Evolutionary conservation across 768 basidiomycete species (phyloP).

Genomic region (Sistotremastrum niveocremeum): DNA sequence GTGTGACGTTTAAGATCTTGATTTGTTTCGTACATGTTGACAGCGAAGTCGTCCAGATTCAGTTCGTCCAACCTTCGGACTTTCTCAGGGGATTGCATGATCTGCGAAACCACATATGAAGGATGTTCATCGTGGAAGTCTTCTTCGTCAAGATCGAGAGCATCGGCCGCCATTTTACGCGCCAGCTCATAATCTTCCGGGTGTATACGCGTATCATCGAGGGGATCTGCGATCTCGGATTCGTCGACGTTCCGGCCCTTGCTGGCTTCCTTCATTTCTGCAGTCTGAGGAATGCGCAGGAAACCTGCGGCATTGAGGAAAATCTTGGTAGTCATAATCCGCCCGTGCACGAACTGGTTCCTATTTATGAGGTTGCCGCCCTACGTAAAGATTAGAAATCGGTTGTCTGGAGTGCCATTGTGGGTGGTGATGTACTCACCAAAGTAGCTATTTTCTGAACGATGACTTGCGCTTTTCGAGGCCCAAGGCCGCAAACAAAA

Average conservation of each 20-base stretch:
- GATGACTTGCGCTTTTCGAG: constrained; percentile 79
- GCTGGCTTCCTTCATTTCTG: constrained; percentile 37
- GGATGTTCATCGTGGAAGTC: constrained; percentile 88
- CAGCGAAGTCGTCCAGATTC: constrained; percentile 91
- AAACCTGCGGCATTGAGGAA: constrained; percentile 92
- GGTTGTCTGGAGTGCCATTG: constrained; percentile 2
- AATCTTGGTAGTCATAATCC: constrained; percentile 71
- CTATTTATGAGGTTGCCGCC: constrained; percentile 82
- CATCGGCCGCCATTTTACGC: constrained; percentile 96
- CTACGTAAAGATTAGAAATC: constrained; percentile 24
- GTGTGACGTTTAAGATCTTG: constrained; percentile 81
- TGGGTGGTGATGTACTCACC: constrained; percentile 30
- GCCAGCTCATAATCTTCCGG: constrained; percentile 97
- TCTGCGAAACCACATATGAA: constrained; percentile 72
- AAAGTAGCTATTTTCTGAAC: constrained; percentile 66
- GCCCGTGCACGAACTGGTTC: constrained; percentile 72
- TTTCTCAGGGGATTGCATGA: constrained; percentile 74
- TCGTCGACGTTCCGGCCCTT: constrained; percentile 52
- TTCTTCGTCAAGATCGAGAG: constrained; percentile 94
- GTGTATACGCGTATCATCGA: constrained; percentile 93
- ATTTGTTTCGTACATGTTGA: constrained; percentile 76
- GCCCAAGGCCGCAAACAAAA: constrained; percentile 87
- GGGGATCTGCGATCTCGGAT: constrained; percentile 68
- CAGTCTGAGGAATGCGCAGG: constrained; percentile 70
- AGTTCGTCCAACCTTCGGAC: constrained; percentile 77